Conservation (phyloP, 1,284 basidiomycete species). For the Sphaerobolus stellatus region DNA sequence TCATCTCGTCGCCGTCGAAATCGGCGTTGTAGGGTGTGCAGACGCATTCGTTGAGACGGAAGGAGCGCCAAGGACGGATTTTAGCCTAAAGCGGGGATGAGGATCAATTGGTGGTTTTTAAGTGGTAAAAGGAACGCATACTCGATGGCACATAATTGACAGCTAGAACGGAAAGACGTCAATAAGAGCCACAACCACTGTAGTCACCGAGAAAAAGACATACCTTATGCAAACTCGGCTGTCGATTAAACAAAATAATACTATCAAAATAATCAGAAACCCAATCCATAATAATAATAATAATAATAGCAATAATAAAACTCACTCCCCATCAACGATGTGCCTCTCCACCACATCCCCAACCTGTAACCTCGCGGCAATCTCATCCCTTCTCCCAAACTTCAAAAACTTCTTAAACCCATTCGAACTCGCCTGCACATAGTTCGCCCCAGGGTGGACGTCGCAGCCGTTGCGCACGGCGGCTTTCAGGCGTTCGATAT, state of each 20-base stretch:
- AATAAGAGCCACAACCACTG: constrained; percentile 12
- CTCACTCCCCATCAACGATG: constrained; percentile 88
- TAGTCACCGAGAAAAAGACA: constrained; percentile 9
- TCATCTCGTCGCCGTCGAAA: constrained; percentile 99
- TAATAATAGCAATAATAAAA: constrained; percentile 10
- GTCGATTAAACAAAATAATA: constrained; percentile 97
- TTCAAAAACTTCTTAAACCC: constrained; percentile 85
- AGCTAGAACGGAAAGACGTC: constrained; percentile 53
- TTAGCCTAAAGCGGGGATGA: constrained; percentile 55
- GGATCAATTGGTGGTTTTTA: no score
- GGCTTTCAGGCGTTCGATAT: constrained; percentile 76
- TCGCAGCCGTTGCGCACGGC: constrained; percentile 91
- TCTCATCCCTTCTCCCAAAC: constrained; percentile 72
- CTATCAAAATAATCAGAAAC: constrained; percentile 21
- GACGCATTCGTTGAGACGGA: constrained; percentile 98
- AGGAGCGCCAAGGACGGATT: constrained; percentile 96
- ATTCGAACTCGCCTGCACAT: constrained; percentile 76
- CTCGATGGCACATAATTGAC: constrained; percentile 98
- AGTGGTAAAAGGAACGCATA: constrained; percentile 32
- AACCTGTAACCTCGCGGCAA: constrained; percentile 76
- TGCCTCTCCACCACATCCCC: constrained; percentile 95
- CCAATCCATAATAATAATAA: background rate
- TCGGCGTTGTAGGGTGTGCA: constrained; percentile 99
- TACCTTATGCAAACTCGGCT: constrained; percentile 96
- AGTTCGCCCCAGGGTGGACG: constrained; percentile 95